A percentile compares a stretch with the other conserved stretches of the same genome.
These are phyloP conservation scores for Neurospora crassa DNA, from an alignment of 2,329 filamentous ascomycete species.

Conservation along the genomic window DNA sequence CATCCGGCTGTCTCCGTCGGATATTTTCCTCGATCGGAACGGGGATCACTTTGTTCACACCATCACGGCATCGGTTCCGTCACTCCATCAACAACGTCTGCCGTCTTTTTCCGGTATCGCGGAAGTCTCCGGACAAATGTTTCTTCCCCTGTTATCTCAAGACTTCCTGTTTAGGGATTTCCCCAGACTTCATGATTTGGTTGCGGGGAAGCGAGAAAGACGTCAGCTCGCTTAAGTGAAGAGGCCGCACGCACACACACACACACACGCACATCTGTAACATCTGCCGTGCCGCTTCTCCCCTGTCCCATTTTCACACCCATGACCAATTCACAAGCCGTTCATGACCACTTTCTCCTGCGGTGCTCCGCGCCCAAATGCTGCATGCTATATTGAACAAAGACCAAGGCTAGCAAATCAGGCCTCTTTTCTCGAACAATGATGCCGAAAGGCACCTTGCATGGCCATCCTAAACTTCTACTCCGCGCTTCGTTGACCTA, in stretches of 20 bases:
- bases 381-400: neutral
- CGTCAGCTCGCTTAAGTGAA: neutral
- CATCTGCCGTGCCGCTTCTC: neutral
- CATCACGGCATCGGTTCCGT: neutral
- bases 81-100: neutral
- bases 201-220: neutral
- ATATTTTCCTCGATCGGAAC: neutral
- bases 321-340: neutral
- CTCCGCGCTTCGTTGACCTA: neutral
- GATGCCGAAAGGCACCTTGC: neutral
- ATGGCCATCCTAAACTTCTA: neutral
- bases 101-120: neutral
- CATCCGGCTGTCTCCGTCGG: neutral
- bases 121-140: neutral
- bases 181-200: neutral
- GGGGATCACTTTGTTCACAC: neutral
- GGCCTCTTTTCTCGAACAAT: neutral
- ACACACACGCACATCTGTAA: neutral
- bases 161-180: neutral
- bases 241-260: neutral
- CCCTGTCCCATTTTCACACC: neutral
- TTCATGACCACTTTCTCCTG: neutral
- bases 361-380: neutral
- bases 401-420: neutral
- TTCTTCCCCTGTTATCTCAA: neutral